phyloP scores from a whole-genome alignment of 1,139 yeast genomes.

The Kodamaea suecica region DNA sequence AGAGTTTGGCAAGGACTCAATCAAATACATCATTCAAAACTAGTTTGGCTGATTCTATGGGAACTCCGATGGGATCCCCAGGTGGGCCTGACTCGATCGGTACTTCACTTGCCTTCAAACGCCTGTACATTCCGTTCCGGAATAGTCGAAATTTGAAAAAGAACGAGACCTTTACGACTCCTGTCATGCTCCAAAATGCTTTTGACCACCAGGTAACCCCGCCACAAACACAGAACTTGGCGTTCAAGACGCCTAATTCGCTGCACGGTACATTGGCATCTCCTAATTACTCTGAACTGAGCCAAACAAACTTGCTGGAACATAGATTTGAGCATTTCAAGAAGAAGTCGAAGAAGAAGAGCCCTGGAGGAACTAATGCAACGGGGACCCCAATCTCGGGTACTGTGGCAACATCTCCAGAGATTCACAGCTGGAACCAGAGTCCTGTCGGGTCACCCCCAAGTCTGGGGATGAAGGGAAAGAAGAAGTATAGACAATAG shows the following conservation, averaged over 20 bases:
- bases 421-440: constrained; percentile 10
- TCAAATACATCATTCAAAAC: constrained; percentile 76
- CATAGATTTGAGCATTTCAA: constrained; percentile 33
- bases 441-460: constrained; percentile 9
- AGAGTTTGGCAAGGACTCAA: constrained; percentile 72
- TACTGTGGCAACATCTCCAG: constrained; percentile 14
- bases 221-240: constrained; percentile 7
- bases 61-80: constrained; percentile 12
- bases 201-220: constrained; percentile 3
- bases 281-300: constrained; percentile 8
- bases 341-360: constrained; percentile 21
- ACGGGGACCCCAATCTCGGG: constrained; percentile 2
- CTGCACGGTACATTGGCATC: constrained; percentile 2
- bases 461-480: constrained; percentile 4
- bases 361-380: background rate
- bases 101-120: constrained; percentile 21
- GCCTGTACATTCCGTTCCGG: constrained; percentile 47
- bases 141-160: constrained; percentile 24
- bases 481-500: background rate
- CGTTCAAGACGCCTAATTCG: constrained; percentile 11
- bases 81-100: constrained; percentile 9
- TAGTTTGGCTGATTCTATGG: constrained; percentile 63
- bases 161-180: constrained; percentile 17
- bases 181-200: constrained; percentile 13
- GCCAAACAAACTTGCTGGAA: constrained; percentile 10